Evolutionary conservation across 2,329 filamentous ascomycete species (phyloP).

Genomic region (Pyrenophora graminea): DNA sequence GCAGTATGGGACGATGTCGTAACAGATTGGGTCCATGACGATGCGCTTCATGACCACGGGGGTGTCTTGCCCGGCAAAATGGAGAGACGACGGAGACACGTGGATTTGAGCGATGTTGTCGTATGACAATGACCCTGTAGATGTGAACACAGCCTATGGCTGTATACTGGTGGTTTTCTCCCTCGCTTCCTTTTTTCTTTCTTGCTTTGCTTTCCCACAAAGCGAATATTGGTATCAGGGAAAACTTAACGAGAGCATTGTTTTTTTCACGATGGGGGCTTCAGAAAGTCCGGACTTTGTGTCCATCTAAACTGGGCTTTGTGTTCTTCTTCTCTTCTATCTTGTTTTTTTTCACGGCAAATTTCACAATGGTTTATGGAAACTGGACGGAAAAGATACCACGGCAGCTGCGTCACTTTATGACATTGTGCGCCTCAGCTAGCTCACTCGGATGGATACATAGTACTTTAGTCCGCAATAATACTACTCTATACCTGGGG

Average conservation of each 20-base stretch:
- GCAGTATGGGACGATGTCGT: slow-evolving; percentile 13
- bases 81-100: slow-evolving; percentile 27
- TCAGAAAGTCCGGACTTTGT: not conserved
- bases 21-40: slow-evolving; percentile 34
- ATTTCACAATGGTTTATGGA: too few species aligned
- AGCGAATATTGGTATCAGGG: too few species aligned
- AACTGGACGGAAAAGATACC: slow-evolving; percentile 12
- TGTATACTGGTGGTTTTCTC: not conserved
- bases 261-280: too few species aligned
- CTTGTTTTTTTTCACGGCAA: not conserved
- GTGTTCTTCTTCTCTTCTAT: not conserved
- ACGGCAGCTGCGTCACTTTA: slow-evolving; percentile 11
- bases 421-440: not conserved
- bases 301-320: not conserved
- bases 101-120: slow-evolving; percentile 32
- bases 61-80: slow-evolving; percentile 15
- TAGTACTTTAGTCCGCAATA: too few species aligned
- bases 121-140: slow-evolving; percentile 38
- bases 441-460: not conserved
- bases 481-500: not conserved
- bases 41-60: slow-evolving; percentile 18
- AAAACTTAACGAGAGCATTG: too few species aligned
- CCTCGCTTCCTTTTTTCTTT: not conserved
- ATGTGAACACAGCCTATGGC: slow-evolving; percentile 18
- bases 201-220: not conserved